Conservation (phyloP, 2,329 filamentous ascomycete genomes). For the Scytalidium lignicola region DNA sequence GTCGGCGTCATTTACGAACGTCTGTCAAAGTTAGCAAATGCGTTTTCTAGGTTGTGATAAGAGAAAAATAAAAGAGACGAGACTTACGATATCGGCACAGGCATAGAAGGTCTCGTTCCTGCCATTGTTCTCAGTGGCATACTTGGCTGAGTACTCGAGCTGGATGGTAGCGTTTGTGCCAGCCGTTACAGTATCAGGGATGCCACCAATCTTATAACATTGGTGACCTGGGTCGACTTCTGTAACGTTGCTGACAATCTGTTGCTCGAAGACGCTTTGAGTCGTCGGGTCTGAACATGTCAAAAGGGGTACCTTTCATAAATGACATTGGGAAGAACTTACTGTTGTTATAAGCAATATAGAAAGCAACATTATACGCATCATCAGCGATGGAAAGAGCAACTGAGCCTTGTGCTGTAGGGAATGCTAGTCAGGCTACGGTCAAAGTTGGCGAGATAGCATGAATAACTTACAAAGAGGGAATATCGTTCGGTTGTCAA, state of each 20-base stretch:
- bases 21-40: conserved; percentile 11
- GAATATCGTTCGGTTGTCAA: conserved; percentile 48
- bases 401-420: conserved; percentile 47
- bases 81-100: conserved; percentile 40
- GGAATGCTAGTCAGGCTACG: not conserved
- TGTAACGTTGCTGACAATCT: conserved; percentile 28
- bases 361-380: conserved; percentile 48
- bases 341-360: conserved; percentile 49
- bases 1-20: conserved; percentile 31
- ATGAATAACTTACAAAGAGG: conserved; percentile 40
- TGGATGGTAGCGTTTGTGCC: conserved; percentile 45
- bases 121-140: conserved; percentile 28
- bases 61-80: not conserved
- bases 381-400: conserved; percentile 53
- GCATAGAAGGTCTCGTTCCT: conserved; percentile 43
- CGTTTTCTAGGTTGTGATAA: not conserved
- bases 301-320: not conserved
- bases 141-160: conserved; percentile 41
- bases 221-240: conserved; percentile 41
- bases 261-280: conserved; percentile 36
- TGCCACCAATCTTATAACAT: conserved; percentile 35
- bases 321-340: conserved; percentile 10
- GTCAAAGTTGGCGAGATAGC: not conserved
- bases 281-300: conserved; percentile 33
- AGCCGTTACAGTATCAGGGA: conserved; percentile 29